These are phyloP conservation scores for Trametes cingulata DNA, from an alignment of 768 basidiomycete genomes.

Conservation along the genomic window DNA sequence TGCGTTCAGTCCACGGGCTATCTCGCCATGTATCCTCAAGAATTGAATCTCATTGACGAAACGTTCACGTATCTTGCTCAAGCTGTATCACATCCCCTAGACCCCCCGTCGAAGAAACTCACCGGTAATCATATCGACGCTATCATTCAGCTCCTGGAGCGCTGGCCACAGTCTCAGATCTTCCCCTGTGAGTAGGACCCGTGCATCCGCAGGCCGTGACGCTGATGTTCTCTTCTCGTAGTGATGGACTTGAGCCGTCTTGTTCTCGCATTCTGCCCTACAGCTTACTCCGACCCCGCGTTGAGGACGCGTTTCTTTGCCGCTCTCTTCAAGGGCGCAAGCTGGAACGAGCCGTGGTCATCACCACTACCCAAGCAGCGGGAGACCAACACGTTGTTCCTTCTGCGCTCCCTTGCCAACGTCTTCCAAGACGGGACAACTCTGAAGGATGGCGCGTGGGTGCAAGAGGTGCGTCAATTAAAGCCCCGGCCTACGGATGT, in stretches of 20 bases:
- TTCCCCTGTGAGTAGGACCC: conserved; percentile 59
- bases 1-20: conserved; percentile 59
- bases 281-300: conserved; percentile 46
- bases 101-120: conserved; percentile 36
- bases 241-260: conserved; percentile 88
- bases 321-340: conserved; percentile 64
- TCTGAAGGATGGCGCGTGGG: conserved; percentile 50
- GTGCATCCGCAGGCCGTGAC: background rate
- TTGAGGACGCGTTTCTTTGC: conserved; percentile 56
- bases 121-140: conserved; percentile 57
- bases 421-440: conserved; percentile 58
- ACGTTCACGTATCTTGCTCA: conserved; percentile 59
- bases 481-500: background rate
- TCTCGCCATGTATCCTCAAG: conserved; percentile 71
- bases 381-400: conserved; percentile 84
- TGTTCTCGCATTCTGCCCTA: conserved; percentile 63
- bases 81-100: conserved; percentile 41
- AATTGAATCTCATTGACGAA: conserved; percentile 58
- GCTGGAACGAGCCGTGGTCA: conserved; percentile 60
- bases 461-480: conserved; percentile 44
- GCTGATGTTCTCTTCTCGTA: conserved; percentile 29
- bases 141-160: conserved; percentile 61
- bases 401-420: conserved; percentile 81
- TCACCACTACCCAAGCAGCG: conserved; percentile 63
- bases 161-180: conserved; percentile 72